These are phyloP conservation scores for sunflower (Helianthus annuus) DNA, from an alignment of 129 eudicot species.

Conservation along the genomic window DNA sequence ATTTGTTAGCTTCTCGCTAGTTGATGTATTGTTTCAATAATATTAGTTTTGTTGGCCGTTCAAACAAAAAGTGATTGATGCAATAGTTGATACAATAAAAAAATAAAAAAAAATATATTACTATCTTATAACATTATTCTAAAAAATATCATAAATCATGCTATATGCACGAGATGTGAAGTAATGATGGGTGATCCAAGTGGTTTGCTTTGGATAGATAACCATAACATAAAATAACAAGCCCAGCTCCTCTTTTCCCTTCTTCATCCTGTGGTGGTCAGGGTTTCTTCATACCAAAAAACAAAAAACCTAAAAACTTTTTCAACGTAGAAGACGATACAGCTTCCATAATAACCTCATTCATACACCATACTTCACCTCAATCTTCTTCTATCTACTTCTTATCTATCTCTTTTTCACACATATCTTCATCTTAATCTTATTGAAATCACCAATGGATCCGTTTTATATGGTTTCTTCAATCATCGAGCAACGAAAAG, in stretches of 20 bases:
- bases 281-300: constrained; percentile 13
- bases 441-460: constrained; percentile 41
- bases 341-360: background rate
- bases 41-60: too few species aligned
- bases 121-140: too few species aligned
- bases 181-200: constrained; percentile 4
- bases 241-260: constrained; percentile 5
- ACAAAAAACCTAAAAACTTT: background rate
- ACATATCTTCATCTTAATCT: constrained; percentile 10
- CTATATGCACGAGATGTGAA: background rate
- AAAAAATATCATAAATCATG: too few species aligned
- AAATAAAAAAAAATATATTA: too few species aligned
- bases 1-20: too few species aligned
- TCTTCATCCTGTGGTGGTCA: constrained; percentile 32
- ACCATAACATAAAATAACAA: constrained; percentile 3
- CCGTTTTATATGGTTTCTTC: constrained; percentile 53
- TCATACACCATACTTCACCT: constrained; percentile 13
- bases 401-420: background rate
- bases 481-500: constrained; percentile 59
- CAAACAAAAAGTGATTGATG: too few species aligned
- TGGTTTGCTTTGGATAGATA: constrained; percentile 10
- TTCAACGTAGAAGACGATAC: constrained; percentile 13
- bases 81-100: too few species aligned
- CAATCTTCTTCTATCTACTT: constrained; percentile 18
- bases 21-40: too few species aligned